Evolutionary conservation across 371 early-diverging fungal genomes (phyloP).

Genomic region (Apophysomyces elegans): DNA sequence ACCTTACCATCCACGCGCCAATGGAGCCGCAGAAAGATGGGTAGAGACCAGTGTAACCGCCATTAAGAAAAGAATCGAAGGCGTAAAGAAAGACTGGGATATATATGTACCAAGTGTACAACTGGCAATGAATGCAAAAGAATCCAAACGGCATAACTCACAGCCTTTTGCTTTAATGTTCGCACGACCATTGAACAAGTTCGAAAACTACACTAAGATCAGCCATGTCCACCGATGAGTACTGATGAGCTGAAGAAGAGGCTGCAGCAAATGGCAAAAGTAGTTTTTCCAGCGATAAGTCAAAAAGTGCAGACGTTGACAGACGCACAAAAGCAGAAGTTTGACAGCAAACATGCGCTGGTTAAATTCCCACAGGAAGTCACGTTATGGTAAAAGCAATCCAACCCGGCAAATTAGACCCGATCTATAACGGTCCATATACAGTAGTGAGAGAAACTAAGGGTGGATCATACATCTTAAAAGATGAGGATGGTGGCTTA

Average conservation of each 20-base stretch:
- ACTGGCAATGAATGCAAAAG: constrained; percentile 13
- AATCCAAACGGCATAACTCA: constrained; percentile 6
- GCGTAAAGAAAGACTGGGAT: constrained; percentile 27
- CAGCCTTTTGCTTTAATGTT: constrained; percentile 23
- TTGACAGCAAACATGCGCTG: constrained; percentile 1
- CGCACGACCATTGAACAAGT: constrained; percentile 19
- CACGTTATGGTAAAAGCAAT: constrained; percentile 11
- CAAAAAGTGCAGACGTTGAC: not conserved
- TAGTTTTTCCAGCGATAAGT: constrained; percentile 19
- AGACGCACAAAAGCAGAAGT: not conserved
- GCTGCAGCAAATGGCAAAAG: constrained; percentile 9
- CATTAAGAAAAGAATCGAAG: constrained; percentile 20
- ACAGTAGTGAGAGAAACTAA: not conserved
- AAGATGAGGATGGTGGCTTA: too few relatives aligned
- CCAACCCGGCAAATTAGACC: constrained; percentile 5
- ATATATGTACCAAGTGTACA: not conserved
- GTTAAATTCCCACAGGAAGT: constrained; percentile 16
- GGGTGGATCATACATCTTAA: too few relatives aligned
- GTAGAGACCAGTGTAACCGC: constrained; percentile 20
- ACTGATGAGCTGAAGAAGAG: not conserved
- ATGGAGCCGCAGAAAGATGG: constrained; percentile 20
- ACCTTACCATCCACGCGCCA: constrained; percentile 27
- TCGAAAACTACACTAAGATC: constrained; percentile 13
- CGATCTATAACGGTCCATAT: constrained; percentile 20
- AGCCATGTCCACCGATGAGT: not conserved